These are phyloP conservation scores for Dipteronia sinensis DNA, from an alignment of 345 rosid genomes.

Conservation along the genomic window DNA sequence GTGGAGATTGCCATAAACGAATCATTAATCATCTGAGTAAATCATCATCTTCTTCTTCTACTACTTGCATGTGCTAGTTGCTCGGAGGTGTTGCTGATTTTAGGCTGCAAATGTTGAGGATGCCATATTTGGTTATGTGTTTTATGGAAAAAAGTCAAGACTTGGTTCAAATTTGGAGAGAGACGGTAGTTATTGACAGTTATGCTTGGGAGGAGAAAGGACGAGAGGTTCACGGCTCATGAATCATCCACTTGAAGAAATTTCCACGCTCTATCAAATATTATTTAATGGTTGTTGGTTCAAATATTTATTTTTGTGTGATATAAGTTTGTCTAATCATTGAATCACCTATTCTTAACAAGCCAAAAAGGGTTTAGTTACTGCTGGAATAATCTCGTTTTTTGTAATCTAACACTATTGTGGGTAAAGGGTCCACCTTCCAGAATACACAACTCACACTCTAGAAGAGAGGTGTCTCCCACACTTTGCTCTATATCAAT, in stretches of 20 bases:
- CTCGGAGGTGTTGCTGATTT: constrained; percentile 7
- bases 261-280: background rate
- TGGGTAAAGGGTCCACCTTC: too few relatives aligned
- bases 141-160: background rate
- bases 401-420: too few relatives aligned
- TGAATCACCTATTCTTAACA: too few relatives aligned
- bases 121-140: background rate
- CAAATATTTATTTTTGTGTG: background rate
- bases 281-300: background rate
- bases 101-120: constrained; percentile 1
- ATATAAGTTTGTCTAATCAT: too few relatives aligned
- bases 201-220: too few relatives aligned
- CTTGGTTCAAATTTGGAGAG: too few relatives aligned
- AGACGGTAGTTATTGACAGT: too few relatives aligned
- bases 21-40: background rate
- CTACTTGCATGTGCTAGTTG: background rate
- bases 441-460: too few relatives aligned
- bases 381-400: too few relatives aligned
- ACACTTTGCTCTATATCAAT: too few relatives aligned
- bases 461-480: too few relatives aligned
- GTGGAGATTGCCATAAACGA: constrained; percentile 2
- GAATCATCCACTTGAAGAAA: background rate
- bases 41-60: background rate
- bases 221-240: background rate
- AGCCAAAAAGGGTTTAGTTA: too few relatives aligned